Conservation (phyloP, 148 eudicot genomes). For the Oxyria digyna region DNA sequence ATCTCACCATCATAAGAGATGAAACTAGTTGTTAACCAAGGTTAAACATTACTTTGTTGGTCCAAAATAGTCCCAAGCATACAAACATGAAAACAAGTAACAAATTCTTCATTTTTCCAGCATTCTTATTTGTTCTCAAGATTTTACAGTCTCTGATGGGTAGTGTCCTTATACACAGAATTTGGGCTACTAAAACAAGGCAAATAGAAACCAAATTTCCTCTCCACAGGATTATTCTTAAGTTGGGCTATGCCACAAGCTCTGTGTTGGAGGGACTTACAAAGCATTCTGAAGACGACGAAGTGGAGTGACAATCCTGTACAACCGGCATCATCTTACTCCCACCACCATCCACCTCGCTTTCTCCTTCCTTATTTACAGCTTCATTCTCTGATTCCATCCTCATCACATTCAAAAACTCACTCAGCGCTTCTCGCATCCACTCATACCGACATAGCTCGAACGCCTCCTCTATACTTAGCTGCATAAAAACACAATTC, state of each 20-base stretch:
- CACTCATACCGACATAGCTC: slow-evolving; percentile 34
- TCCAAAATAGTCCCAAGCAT: not conserved
- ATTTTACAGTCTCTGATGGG: too few relatives aligned
- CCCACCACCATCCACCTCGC: not conserved
- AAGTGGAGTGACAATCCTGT: slow-evolving; percentile 4
- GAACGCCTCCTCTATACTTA: slow-evolving; percentile 27
- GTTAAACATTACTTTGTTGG: not conserved
- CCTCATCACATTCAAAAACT: slow-evolving; percentile 19
- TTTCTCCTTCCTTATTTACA: not conserved
- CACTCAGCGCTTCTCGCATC: slow-evolving; percentile 35
- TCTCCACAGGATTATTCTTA: not conserved
- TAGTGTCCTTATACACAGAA: not conserved
- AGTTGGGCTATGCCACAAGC: not conserved
- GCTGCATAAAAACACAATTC: slow-evolving; percentile 10
- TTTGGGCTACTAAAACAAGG: not conserved
- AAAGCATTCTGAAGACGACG: slow-evolving; percentile 1
- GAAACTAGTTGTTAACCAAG: too few relatives aligned
- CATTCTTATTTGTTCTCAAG: not conserved
- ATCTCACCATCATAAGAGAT: too few relatives aligned
- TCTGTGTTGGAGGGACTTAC: slow-evolving; percentile 8
- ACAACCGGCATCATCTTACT: not conserved
- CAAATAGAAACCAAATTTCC: not conserved
- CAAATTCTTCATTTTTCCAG: not conserved
- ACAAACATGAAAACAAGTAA: not conserved
- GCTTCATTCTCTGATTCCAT: not conserved